Base-by-base conservation (phyloP, 2,329 filamentous ascomycete genomes). In the Cladosporium sphaerospermum region DNA sequence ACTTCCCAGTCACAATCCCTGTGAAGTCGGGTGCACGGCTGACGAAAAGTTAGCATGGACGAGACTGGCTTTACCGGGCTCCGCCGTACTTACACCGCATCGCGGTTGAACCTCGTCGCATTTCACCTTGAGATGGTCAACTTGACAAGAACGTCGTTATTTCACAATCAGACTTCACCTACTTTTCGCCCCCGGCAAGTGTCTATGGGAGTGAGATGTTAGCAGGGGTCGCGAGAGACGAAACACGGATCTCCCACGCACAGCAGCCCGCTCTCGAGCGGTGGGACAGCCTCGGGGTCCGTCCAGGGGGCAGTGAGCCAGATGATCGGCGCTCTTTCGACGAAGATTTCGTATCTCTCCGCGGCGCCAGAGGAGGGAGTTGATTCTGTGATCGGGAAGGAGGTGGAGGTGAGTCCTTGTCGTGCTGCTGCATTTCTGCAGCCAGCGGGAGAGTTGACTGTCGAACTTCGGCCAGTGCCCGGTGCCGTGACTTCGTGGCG, bases 1-100 rank as follows among this genome's bases (percentile, higher is more conserved):
- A 78, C 77, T 54, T 74, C 76, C 66, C 81, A 83, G 61, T 82
- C 79, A 62, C 80, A 82, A 34, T 71, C 69, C 61, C 81, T 77
- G 43, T 78, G 76, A 18, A 82, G 69, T 51, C 79, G 72, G 31
- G 74, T 71, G 64, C 79, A 82, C 70, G 79, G 79, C 70, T 78
- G 8, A n/a, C 5, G n/a, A 13, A 7, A 10, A 4, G 9, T 53
- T 19, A 53, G 43, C 9, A 37, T 23, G 39, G 9, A 43, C 42
- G 33, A 52, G 14, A 40, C 31, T 41, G 18, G 34, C 34, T 10
- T 18, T 31, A 28, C 9, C 23, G 3, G 51, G 39, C 34, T 3
- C 23, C 8, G 43, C 6, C 11, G 34, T 43, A 60, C 72, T 57
- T 72, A 78, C 75, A 65, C 75, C 77, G 64, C 79, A 81, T 60